Evolutionary conservation across 371 early-diverging fungal species (phyloP).

Genomic region (Mortierella sp.): DNA sequence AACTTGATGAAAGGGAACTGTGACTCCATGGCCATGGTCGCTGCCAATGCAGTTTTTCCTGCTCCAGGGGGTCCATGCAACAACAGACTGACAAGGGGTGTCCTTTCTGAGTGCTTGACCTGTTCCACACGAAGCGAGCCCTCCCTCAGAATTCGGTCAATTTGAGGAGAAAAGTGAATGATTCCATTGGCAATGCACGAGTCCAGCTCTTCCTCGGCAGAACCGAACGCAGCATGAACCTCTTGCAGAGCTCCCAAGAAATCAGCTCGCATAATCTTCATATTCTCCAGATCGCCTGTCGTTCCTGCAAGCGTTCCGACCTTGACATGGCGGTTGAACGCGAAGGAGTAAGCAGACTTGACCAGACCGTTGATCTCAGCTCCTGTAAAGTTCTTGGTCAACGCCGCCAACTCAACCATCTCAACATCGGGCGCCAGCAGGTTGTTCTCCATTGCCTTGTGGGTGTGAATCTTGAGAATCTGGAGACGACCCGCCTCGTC

Average conservation of each 20-base stretch:
- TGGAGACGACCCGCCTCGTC: constrained; percentile 94
- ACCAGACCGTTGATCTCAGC: constrained; percentile 98
- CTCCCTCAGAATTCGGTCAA: constrained; percentile 85
- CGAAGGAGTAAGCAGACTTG: constrained; percentile 99
- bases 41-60: constrained; percentile 99
- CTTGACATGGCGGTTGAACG: constrained; percentile 98
- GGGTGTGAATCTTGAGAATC: constrained; percentile 96
- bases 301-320: constrained; percentile 88
- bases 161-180: constrained; percentile 81
- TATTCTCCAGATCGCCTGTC: constrained; percentile 85
- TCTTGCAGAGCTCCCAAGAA: constrained; percentile 97
- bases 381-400: constrained; percentile 99
- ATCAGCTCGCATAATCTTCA: constrained; percentile 94
- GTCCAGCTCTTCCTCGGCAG: constrained; percentile 93
- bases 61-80: constrained; percentile 94
- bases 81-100: constrained; percentile 91
- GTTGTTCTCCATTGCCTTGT: constrained; percentile 84
- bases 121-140: constrained; percentile 90
- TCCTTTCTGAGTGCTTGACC: constrained; percentile 85
- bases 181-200: constrained; percentile 90
- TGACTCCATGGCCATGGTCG: constrained; percentile 94
- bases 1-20: constrained; percentile 99
- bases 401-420: constrained; percentile 87
- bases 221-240: constrained; percentile 98
- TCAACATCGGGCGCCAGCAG: constrained; percentile 94